A percentile compares a stretch with the other conserved stretches of the same genome.
phyloP scores from a whole-genome alignment of 805 yeast genomes.

The Candida suzukii region DNA sequence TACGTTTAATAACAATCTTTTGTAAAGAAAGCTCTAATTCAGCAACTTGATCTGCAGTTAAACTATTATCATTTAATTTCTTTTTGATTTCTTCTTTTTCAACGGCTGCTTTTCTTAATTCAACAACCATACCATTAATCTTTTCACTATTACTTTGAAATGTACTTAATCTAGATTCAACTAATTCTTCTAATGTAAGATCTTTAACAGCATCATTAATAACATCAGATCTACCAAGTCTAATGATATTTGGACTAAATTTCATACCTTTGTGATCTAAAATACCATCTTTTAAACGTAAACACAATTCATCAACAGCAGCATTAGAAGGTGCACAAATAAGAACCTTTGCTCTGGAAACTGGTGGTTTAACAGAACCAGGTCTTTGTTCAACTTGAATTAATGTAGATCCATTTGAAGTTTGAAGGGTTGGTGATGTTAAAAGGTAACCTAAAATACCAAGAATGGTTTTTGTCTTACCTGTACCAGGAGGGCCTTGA shows the following conservation, averaged over 20 bases:
- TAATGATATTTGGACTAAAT: slow-evolving; percentile 62
- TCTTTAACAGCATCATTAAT: slow-evolving; percentile 77
- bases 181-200: slow-evolving; percentile 77
- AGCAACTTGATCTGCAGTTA: slow-evolving; percentile 36
- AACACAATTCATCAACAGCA: slow-evolving; percentile 91
- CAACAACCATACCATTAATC: slow-evolving; percentile 42
- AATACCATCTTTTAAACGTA: slow-evolving; percentile 75
- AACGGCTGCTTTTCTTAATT: slow-evolving; percentile 42
- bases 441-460: slow-evolving; percentile 81
- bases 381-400: not conserved
- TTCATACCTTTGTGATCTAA: slow-evolving; percentile 41
- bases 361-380: not conserved
- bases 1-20: slow-evolving; percentile 52
- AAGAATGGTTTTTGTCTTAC: slow-evolving; percentile 93
- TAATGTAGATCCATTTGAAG: slow-evolving; percentile 6
- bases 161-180: slow-evolving; percentile 38
- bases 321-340: slow-evolving; percentile 99
- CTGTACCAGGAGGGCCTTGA: slow-evolving; percentile 99
- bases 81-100: slow-evolving; percentile 52
- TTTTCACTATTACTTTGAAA: slow-evolving; percentile 26
- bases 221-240: slow-evolving; percentile 87
- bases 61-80: slow-evolving; percentile 17
- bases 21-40: slow-evolving; percentile 45
- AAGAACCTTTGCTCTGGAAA: slow-evolving; percentile 48
- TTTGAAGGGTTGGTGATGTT: slow-evolving; percentile 23